A percentile compares a stretch with the other conserved stretches of the same genome.
Conservation (phyloP, 306 rosid species). For the Vigna nakashimae region DNA sequence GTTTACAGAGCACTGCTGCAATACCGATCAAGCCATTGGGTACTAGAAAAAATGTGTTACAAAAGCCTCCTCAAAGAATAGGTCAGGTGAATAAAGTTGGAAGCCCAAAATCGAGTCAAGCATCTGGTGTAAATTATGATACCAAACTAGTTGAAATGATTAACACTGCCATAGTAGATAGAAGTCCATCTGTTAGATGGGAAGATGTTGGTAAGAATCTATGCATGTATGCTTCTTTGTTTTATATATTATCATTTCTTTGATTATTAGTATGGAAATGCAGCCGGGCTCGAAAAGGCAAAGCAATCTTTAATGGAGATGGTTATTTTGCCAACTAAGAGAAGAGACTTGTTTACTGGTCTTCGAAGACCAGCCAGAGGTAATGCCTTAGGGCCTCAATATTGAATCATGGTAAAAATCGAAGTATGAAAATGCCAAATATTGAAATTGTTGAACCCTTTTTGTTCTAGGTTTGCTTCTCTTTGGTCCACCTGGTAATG, state of each 20-base stretch:
- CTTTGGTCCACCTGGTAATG: constrained; percentile 99
- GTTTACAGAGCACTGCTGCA: constrained; percentile 63
- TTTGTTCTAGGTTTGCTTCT: constrained; percentile 80
- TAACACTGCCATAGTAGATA: constrained; percentile 89
- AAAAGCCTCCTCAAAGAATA: constrained; percentile 51
- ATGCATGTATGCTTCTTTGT: constrained; percentile 17
- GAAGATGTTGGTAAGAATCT: constrained; percentile 86
- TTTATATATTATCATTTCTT: constrained; percentile 27
- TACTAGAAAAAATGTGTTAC: constrained; percentile 57
- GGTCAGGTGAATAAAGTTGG: constrained; percentile 60
- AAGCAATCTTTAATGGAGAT: constrained; percentile 96
- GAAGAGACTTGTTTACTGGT: constrained; percentile 95
- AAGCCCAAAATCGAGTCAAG: constrained; percentile 65
- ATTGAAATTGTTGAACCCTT: constrained; percentile 38
- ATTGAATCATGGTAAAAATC: constrained; percentile 29
- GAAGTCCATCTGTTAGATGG: constrained; percentile 96
- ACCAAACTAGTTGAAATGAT: constrained; percentile 88
- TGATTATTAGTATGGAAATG: constrained; percentile 49
- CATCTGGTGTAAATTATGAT: constrained; percentile 63
- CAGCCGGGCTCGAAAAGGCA: constrained; percentile 98
- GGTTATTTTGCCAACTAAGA: constrained; percentile 96
- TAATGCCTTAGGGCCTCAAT: constrained; percentile 44
- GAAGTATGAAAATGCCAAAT: constrained; percentile 34
- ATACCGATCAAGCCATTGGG: constrained; percentile 50
- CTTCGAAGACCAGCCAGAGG: constrained; percentile 97